Evolutionary conservation across 2,329 filamentous ascomycete species (phyloP).

Genomic region (Pseudocercospora macadamiae): DNA sequence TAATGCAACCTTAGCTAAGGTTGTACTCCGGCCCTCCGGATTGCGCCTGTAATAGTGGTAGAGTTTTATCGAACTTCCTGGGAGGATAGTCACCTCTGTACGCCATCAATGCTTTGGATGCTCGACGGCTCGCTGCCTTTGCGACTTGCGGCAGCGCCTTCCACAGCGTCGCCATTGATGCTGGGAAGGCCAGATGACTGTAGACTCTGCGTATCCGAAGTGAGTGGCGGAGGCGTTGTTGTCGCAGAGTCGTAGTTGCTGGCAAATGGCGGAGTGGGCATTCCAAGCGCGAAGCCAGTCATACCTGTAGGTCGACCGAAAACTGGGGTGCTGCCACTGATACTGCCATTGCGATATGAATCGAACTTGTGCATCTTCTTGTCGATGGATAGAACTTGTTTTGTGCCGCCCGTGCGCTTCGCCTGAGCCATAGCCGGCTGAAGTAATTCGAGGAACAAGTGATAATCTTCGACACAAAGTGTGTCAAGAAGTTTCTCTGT

Average conservation of each 20-base stretch:
- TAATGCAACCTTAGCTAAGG: not conserved
- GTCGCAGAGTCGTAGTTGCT: constrained; percentile 33
- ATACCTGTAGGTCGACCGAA: constrained; percentile 5
- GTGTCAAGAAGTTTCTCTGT: constrained; percentile 76
- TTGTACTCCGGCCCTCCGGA: not conserved
- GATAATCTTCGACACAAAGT: constrained; percentile 45
- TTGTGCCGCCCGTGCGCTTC: constrained; percentile 46
- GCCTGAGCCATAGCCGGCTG: constrained; percentile 51
- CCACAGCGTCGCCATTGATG: constrained; percentile 39
- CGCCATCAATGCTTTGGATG: constrained; percentile 20
- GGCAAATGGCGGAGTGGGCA: constrained; percentile 22
- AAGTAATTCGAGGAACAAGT: constrained; percentile 45
- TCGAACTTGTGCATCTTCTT: constrained; percentile 53
- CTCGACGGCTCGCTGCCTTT: constrained; percentile 32
- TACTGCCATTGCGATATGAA: constrained; percentile 25
- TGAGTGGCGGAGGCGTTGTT: constrained; percentile 33
- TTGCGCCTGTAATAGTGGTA: not conserved
- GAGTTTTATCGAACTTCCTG: not conserved
- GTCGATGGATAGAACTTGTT: constrained; percentile 51
- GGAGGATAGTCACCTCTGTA: constrained; percentile 19
- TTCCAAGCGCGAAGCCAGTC: constrained; percentile 17
- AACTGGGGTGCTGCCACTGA: constrained; percentile 3
- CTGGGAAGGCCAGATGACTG: constrained; percentile 35
- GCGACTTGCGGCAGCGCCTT: constrained; percentile 35
- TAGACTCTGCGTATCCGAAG: constrained; percentile 33